Conservation (phyloP, 192 early-diverging fungal genomes). For the Coemansia sp. region DNA sequence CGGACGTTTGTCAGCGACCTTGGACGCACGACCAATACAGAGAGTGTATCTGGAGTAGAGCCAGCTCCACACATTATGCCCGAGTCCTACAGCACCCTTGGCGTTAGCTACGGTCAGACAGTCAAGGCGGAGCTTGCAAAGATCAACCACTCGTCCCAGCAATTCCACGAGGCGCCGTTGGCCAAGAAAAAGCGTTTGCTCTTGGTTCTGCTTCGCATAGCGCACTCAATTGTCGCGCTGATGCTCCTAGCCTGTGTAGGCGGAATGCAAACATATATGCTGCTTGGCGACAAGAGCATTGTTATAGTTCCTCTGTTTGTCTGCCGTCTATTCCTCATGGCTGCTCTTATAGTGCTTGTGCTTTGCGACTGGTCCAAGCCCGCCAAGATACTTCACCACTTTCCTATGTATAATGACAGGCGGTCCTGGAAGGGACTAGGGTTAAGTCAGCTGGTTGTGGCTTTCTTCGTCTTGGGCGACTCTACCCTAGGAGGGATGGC, state of each 20-base stretch:
- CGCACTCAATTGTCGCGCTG: constrained; percentile 9
- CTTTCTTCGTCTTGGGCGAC: constrained; percentile 41
- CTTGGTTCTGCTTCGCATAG: constrained; percentile 16
- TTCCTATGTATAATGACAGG: constrained; percentile 38
- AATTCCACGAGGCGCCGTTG: not conserved
- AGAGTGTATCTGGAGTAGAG: not conserved
- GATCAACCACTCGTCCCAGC: not conserved
- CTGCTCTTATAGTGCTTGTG: constrained; percentile 16
- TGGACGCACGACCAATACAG: not conserved
- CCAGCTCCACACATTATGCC: constrained; percentile 15
- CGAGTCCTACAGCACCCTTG: constrained; percentile 3
- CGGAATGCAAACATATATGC: constrained; percentile 43
- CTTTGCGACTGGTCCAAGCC: constrained; percentile 34
- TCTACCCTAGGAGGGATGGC: constrained; percentile 23
- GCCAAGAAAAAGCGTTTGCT: not conserved
- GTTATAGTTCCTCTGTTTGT: constrained; percentile 35
- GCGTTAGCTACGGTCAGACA: not conserved
- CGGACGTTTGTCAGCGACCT: constrained; percentile 8
- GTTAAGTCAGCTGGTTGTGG: constrained; percentile 31
- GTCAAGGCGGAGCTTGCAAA: not conserved
- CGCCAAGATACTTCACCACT: constrained; percentile 15
- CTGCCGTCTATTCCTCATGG: constrained; percentile 32
- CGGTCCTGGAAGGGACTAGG: constrained; percentile 35
- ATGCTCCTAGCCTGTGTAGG: constrained; percentile 18
- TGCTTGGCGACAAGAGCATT: constrained; percentile 13